Base-by-base conservation (phyloP, 140 eudicot genomes). In the Anethum foeniculum region DNA sequence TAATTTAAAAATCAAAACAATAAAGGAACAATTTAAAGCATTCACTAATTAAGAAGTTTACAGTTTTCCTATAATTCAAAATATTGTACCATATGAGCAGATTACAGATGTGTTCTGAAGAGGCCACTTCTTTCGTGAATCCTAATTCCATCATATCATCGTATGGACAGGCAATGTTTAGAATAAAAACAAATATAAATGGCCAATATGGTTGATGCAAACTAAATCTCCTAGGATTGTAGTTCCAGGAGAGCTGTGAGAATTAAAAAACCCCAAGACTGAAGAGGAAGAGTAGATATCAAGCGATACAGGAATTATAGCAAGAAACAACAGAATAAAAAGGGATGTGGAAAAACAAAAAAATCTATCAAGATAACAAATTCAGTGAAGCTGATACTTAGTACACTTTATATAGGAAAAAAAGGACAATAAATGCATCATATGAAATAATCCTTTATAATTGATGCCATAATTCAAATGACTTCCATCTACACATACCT, bases 401-500 rank as follows among this genome's bases (percentile, higher is more conserved):
- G 15, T 74, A 44, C 49, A 71, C 38, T 67, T 67, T 67, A 12
- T 21, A 21, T 21, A 19, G 38, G 38, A 12, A 38, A 38, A 71
- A 7, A 36, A 38, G 28, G 2, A 44, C 28, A 5, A 9, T 23
- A 25, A 25, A 75, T 10, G 52, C 21, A 46, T 13, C 60, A 25
- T 30, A 77, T 76, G 27, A 30, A 47, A 27, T 27, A 9, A 44
- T n/a, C 78, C 36, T 14, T 72, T 12, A 23, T 39, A 8, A 74
- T 6, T 74, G 18, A 41, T 74, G 32, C 49, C 12, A 46, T 18
- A 74, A 68, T 10, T 58, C 13, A 38, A 62, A n/a, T 75, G 76
- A 79, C 77, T 69, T 81, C 49, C 56, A 78, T 65, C 48, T 30
- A 84, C 76, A 75, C 97, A 86, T 87, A 92, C 97, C 80, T 87